These are phyloP conservation scores for Cicer pinnatifidum DNA, from an alignment of 306 rosid genomes.

Conservation along the genomic window DNA sequence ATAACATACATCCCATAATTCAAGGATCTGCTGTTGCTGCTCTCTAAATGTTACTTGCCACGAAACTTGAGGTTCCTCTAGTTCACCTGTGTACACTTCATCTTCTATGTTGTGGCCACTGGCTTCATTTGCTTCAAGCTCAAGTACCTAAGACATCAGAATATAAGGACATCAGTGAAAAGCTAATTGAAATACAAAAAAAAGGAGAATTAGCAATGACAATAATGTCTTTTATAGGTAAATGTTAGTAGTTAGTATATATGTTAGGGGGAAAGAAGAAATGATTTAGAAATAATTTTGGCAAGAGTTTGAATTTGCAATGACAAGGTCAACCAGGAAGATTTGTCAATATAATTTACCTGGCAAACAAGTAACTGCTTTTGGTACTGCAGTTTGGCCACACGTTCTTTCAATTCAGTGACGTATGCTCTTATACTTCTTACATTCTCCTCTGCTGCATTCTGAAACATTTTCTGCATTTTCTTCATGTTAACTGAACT, in stretches of 20 bases:
- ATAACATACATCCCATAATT: conserved; percentile 86
- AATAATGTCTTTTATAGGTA: neutral
- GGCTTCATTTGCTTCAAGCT: conserved; percentile 96
- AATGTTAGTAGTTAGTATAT: too few species aligned
- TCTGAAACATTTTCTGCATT: conserved; percentile 99
- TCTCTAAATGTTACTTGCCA: conserved; percentile 87
- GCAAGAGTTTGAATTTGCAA: neutral
- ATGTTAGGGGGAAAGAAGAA: too few species aligned
- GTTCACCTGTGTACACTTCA: conserved; percentile 63
- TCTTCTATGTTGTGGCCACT: conserved; percentile 76
- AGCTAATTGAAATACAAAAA: conserved; percentile 5
- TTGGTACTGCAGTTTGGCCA: conserved; percentile 97
- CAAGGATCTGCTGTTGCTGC: conserved; percentile 84
- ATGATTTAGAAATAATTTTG: too few species aligned
- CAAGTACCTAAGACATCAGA: conserved; percentile 72
- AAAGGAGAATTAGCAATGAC: conserved; percentile 13
- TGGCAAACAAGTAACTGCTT: conserved; percentile 98
- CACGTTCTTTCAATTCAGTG: conserved; percentile 97
- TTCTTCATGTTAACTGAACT: conserved; percentile 99
- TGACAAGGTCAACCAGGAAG: neutral
- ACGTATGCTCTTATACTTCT: conserved; percentile 96
- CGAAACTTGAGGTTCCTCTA: conserved; percentile 66
- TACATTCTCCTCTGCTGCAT: conserved; percentile 99
- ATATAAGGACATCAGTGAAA: conserved; percentile 11
- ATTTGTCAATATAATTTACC: conserved; percentile 46